Percentiles rank a stretch among this genome's conserved stretches.
Evolutionary conservation across 176 grass and related monocot species (phyloP).

Genomic region (Hordeum marinum): DNA sequence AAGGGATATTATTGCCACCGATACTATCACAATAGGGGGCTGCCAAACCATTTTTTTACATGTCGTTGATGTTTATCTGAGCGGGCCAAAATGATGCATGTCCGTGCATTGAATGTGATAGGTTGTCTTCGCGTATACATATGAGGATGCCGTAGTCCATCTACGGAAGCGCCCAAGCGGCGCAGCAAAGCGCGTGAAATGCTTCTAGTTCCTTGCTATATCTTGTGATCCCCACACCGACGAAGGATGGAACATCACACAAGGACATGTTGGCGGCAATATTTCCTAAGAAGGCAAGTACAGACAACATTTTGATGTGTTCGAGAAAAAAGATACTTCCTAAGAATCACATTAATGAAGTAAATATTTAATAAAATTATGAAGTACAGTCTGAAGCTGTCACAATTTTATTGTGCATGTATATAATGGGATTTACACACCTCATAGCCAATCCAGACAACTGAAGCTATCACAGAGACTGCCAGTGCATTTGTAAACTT

Average conservation of each 20-base stretch:
- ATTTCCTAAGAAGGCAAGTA: not conserved
- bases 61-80: too few species aligned
- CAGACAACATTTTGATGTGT: not conserved
- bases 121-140: too few species aligned
- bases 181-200: too few species aligned
- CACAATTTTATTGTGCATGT: not conserved
- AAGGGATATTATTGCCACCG: too few species aligned
- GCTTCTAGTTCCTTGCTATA: not conserved
- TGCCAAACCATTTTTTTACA: too few species aligned
- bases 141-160: too few species aligned
- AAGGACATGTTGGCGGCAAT: not conserved
- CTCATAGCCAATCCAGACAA: constrained; percentile 99
- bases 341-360: not conserved
- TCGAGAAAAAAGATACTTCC: not conserved
- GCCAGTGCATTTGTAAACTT: constrained; percentile 94
- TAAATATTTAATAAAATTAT: not conserved
- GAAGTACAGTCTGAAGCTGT: not conserved
- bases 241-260: not conserved
- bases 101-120: too few species aligned
- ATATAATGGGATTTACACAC: constrained; percentile 33
- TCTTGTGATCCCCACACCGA: not conserved
- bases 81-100: too few species aligned
- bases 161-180: too few species aligned
- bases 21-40: too few species aligned
- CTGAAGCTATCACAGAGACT: constrained; percentile 83